Percentiles rank a stretch among this genome's conserved stretches.
phyloP scores from a whole-genome alignment of 768 basidiomycete species.

The Leccinum pellstonianum region DNA sequence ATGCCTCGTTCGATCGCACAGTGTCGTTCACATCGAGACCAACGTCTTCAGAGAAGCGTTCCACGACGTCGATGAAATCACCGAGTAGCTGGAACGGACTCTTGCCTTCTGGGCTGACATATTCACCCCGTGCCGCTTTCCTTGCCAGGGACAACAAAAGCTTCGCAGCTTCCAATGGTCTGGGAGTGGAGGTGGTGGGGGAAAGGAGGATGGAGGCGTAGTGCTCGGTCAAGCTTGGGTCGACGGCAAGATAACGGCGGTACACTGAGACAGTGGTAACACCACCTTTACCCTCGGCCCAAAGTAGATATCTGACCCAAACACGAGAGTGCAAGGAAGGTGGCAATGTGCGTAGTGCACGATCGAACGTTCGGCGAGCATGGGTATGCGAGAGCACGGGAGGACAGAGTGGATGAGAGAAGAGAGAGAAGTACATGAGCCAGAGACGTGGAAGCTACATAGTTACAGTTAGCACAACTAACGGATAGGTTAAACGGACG shows the following conservation, averaged over 20 bases:
- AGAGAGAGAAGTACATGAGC: slow-evolving; percentile 89
- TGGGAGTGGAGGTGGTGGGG: slow-evolving; percentile 55
- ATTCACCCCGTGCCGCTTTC: slow-evolving; percentile 79
- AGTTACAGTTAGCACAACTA: slow-evolving; percentile 6
- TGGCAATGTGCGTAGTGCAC: slow-evolving; percentile 88
- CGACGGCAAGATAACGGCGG: slow-evolving; percentile 82
- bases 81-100: slow-evolving; percentile 92
- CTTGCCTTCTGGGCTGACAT: slow-evolving; percentile 87
- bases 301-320: slow-evolving; percentile 90
- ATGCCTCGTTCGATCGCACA: slow-evolving; percentile 49
- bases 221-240: slow-evolving; percentile 78
- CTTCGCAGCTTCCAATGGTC: slow-evolving; percentile 93
- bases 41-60: slow-evolving; percentile 88
- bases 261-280: slow-evolving; percentile 78
- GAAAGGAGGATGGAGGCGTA: slow-evolving; percentile 69
- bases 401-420: slow-evolving; percentile 88
- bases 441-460: slow-evolving; percentile 86
- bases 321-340: slow-evolving; percentile 89
- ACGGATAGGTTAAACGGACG: background rate
- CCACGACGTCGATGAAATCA: slow-evolving; percentile 90
- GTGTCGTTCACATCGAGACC: slow-evolving; percentile 84
- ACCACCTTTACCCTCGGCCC: slow-evolving; percentile 85
- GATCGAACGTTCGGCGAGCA: slow-evolving; percentile 91
- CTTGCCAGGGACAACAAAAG: slow-evolving; percentile 80
- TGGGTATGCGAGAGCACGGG: slow-evolving; percentile 82